phyloP scores from a whole-genome alignment of 805 yeast genomes.

The Zygoascus flipseniorum region DNA sequence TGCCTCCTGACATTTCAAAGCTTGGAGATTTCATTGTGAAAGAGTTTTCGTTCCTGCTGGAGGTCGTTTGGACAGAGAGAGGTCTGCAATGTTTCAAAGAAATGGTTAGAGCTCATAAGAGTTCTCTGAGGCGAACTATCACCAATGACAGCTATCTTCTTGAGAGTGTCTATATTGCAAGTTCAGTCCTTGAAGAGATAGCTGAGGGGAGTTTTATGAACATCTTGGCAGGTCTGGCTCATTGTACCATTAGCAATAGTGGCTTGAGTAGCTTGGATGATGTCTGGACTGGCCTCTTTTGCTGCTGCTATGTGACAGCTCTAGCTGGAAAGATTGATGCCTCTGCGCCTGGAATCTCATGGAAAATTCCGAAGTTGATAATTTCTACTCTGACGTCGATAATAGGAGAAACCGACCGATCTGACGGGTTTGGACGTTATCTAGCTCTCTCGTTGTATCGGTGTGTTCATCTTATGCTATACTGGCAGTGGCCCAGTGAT shows the following conservation, averaged over 20 bases:
- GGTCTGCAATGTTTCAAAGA: not conserved
- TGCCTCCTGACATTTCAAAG: not conserved
- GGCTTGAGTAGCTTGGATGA: not conserved
- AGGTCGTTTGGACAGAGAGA: not conserved
- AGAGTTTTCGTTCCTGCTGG: not conserved
- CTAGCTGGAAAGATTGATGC: not conserved
- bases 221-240: not conserved
- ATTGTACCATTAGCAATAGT: not conserved
- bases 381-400: not conserved
- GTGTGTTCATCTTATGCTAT: not conserved
- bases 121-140: not conserved
- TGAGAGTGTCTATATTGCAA: not conserved
- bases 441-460: not conserved
- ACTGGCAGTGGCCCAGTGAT: conserved; percentile 6
- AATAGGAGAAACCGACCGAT: not conserved
- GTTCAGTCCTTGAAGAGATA: not conserved
- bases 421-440: not conserved
- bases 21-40: not conserved
- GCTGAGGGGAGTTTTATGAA: not conserved
- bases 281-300: not conserved
- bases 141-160: not conserved
- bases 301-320: not conserved
- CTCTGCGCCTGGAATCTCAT: not conserved
- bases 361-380: not conserved
- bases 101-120: not conserved